Percentiles rank a stretch among this genome's conserved stretches.
Conservation (phyloP, 305 asterid genomes). For the Fraxinus platypoda region DNA sequence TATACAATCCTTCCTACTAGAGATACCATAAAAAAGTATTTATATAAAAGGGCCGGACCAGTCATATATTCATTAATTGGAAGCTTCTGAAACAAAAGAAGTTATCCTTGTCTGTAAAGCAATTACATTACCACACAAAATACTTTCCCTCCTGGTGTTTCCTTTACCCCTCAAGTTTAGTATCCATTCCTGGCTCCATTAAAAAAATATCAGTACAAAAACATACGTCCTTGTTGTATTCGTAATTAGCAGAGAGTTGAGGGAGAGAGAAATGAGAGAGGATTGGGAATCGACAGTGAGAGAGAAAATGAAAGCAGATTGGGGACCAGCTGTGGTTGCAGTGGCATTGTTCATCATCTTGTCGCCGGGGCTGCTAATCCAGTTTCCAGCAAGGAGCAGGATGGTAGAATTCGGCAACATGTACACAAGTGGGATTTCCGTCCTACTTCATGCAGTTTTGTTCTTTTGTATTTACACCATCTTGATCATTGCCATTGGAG, state of each 20-base stretch:
- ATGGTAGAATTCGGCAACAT: background rate
- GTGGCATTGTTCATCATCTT: background rate
- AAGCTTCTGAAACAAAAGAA: constrained; percentile 32
- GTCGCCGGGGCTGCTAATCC: constrained; percentile 6
- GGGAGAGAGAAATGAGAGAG: background rate
- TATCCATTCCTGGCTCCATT: constrained; percentile 40
- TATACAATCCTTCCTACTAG: background rate
- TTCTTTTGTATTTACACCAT: constrained; percentile 25
- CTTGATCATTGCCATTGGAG: constrained; percentile 22
- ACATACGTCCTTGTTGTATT: constrained; percentile 9
- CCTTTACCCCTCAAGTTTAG: constrained; percentile 55
- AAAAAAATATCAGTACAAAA: constrained; percentile 36
- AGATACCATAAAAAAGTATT: background rate
- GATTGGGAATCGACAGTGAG: constrained; percentile 29
- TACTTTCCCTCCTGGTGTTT: constrained; percentile 26
- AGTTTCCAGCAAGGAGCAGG: constrained; percentile 2
- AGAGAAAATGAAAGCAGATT: background rate
- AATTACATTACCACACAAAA: constrained; percentile 36
- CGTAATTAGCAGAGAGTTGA: background rate
- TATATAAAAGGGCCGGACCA: constrained; percentile 25
- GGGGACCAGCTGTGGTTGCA: constrained; percentile 7
- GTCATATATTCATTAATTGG: constrained; percentile 26
- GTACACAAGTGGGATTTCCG: constrained; percentile 13
- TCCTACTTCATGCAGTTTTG: constrained; percentile 21
- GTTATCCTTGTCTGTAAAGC: constrained; percentile 42